phyloP scores from a whole-genome alignment of 2,329 filamentous ascomycete species.

The Kalaharituber pfeilii region DNA sequence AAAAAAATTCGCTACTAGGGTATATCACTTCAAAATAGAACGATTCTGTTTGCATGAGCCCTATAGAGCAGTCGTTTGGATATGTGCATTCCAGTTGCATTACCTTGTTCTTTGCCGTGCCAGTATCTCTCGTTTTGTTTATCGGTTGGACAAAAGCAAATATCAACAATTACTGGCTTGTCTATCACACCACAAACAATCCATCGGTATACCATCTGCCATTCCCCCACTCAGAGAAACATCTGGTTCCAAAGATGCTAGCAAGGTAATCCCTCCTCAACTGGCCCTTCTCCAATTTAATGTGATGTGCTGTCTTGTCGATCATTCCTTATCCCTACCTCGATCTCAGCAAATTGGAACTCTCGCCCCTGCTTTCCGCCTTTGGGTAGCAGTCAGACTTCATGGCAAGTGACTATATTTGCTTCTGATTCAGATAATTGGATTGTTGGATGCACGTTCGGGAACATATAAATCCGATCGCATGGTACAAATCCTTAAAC shows the following conservation, averaged over 20 bases:
- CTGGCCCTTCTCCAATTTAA: not conserved
- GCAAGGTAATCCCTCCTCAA: not conserved
- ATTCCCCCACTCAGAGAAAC: not conserved
- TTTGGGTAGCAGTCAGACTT: too few relatives aligned
- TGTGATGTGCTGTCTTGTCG: not conserved
- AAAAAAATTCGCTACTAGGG: too few relatives aligned
- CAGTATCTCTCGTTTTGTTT: not conserved
- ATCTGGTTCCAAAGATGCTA: not conserved
- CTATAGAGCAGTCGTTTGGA: not conserved
- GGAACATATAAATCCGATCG: too few relatives aligned
- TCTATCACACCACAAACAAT: not conserved
- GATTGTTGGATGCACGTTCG: too few relatives aligned
- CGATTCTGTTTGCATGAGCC: not conserved
- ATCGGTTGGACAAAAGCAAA: not conserved
- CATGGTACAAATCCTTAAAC: too few relatives aligned
- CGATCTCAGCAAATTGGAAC: not conserved
- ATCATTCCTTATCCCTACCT: not conserved
- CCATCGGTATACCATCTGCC: not conserved
- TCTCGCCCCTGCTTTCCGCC: not conserved
- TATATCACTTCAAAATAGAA: too few relatives aligned
- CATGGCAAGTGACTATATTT: too few relatives aligned
- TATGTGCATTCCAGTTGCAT: not conserved
- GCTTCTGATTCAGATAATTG: too few relatives aligned
- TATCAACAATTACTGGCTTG: not conserved
- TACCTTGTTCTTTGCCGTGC: not conserved